A percentile compares a stretch with the other conserved stretches of the same genome.
Evolutionary conservation across 2,329 filamentous ascomycete genomes (phyloP).

Genomic region (Colletotrichum destructivum): DNA sequence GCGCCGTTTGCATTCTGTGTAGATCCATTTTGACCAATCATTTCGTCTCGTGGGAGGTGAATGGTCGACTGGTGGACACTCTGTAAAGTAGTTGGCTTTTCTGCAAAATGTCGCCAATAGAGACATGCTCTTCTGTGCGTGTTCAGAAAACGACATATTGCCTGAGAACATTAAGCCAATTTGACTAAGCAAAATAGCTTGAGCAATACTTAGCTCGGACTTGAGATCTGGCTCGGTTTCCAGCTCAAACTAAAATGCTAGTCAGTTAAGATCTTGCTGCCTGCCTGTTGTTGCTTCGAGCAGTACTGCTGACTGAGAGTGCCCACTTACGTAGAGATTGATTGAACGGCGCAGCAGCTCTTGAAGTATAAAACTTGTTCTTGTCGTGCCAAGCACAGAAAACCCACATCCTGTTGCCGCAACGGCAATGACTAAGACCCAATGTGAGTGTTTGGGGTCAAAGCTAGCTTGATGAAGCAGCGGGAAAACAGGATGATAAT

Average conservation of each 20-base stretch:
- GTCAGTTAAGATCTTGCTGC: neutral
- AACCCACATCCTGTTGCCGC: constrained; percentile 6
- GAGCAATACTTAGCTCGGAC: neutral
- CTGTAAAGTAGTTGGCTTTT: neutral
- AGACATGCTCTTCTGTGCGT: constrained; percentile 24
- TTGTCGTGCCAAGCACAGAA: neutral
- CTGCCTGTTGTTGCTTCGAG: neutral
- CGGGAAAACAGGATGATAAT: constrained; percentile 1
- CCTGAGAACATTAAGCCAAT: constrained; percentile 22
- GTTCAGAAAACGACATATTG: constrained; percentile 21
- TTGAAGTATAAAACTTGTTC: neutral
- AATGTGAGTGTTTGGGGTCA: neutral
- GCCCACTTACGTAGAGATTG: neutral
- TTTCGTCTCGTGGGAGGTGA: neutral
- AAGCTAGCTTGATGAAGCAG: neutral
- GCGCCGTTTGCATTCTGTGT: neutral
- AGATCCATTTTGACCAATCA: constrained; percentile 1
- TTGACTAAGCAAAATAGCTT: constrained; percentile 9
- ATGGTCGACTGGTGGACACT: neutral
- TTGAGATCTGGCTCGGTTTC: neutral
- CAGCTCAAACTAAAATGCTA: neutral
- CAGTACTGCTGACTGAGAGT: neutral
- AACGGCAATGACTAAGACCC: neutral
- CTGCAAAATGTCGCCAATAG: constrained; percentile 12
- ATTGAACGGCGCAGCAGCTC: neutral